These are phyloP conservation scores for Fragosphaeria purpurea DNA, from an alignment of 2,329 filamentous ascomycete genomes.

Conservation along the genomic window DNA sequence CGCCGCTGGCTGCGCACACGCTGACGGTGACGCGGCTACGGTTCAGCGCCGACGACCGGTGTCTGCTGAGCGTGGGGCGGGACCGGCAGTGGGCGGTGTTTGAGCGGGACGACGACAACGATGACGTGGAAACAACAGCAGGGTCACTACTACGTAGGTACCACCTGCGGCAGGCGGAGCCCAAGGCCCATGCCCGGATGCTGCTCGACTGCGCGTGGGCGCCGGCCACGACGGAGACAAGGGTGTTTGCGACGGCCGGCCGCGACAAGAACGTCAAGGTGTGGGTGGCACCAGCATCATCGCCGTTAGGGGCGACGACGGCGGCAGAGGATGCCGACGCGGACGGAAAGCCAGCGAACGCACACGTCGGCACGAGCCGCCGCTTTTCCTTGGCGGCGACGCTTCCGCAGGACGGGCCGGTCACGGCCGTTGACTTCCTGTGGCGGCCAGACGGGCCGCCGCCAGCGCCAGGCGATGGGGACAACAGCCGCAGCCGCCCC, in stretches of 20 bases:
- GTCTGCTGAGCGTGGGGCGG: slow-evolving; percentile 73
- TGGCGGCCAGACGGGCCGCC: slow-evolving; percentile 18
- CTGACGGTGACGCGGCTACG: slow-evolving; percentile 75
- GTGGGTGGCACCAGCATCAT: slow-evolving; percentile 39
- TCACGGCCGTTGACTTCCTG: slow-evolving; percentile 64
- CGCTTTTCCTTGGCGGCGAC: slow-evolving; percentile 42
- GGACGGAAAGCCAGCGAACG: too few species aligned
- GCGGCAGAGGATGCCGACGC: slow-evolving; percentile 7
- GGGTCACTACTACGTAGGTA: slow-evolving; percentile 31
- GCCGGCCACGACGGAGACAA: slow-evolving; percentile 29
- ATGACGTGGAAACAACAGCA: slow-evolving; percentile 7
- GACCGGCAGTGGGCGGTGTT: slow-evolving; percentile 91
- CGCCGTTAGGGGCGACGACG: slow-evolving; percentile 14
- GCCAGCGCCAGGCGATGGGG: slow-evolving; percentile 13
- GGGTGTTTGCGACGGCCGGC: slow-evolving; percentile 74
- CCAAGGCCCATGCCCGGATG: slow-evolving; percentile 86
- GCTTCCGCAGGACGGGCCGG: slow-evolving; percentile 46
- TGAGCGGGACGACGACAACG: slow-evolving; percentile 32
- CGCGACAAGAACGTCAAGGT: slow-evolving; percentile 77
- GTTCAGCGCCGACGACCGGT: slow-evolving; percentile 63
- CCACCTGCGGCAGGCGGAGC: slow-evolving; percentile 51
- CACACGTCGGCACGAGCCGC: slow-evolving; percentile 8
- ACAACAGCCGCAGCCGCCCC: neutral
- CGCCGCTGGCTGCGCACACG: slow-evolving; percentile 73
- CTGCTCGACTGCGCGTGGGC: slow-evolving; percentile 84